Evolutionary conservation across 2,329 filamentous ascomycete species (phyloP), one percentile per base, ranked within the genome.

Genomic region (Amylocarpus encephaloides): DNA sequence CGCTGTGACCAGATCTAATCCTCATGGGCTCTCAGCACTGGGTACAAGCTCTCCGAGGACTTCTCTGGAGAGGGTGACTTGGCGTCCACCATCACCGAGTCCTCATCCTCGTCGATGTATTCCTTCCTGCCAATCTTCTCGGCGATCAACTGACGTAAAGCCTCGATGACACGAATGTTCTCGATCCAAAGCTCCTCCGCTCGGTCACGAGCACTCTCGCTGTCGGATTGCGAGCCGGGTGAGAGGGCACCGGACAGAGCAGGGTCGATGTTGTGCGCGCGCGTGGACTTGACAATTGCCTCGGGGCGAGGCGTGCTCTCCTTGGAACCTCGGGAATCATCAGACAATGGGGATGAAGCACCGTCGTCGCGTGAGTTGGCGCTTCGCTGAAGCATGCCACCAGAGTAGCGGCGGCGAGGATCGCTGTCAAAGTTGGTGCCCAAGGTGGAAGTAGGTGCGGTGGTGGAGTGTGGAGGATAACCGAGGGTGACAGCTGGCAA

Each of bases 401-500:
- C 81, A 32, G 80, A 81, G 68, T 80, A 85, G 52, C 82, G 79
- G 45, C 82, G 79, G 43, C 81, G 79, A 63, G 80, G 78, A 57
- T 80, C 79, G 54, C 70, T 72, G 51, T 83, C 80, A 56, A 84
- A 85, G 62, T 71, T 82, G 12, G 82, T 78, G 1, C 85, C 87
- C 13, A 92, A 77, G 18, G 84, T 85, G 12, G 86, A 82, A 2
- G 86, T 70, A 26, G 78, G 77, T 26, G 77, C 76, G n/a, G 74
- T 83, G 34, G 83, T 80, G 2, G 81, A 79, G 56, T 85, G 83
- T 29, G 82, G 76, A 1, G 78, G 76, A 62, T 85, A 88, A 65
- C 85, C 84, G 40, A 83, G 78, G 51, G 78, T 82, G 46, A 87
- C 83, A 41, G 86, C 78, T 18, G 78, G 86, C 30, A 93, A 78